Evolutionary conservation across 2,329 filamentous ascomycete genomes (phyloP).

Genomic region (Xylaria sp.): DNA sequence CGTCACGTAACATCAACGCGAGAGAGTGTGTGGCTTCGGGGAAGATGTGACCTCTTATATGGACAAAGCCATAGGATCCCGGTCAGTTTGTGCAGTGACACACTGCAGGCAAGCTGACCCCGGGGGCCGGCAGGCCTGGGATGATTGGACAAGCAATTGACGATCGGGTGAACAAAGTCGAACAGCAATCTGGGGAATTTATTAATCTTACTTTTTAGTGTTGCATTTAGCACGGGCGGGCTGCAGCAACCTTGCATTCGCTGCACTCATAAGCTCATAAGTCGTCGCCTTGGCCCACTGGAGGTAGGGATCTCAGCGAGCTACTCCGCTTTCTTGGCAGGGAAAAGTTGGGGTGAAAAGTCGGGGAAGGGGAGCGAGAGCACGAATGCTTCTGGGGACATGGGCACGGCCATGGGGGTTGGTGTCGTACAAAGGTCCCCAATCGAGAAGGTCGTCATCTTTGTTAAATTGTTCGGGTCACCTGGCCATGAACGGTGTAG

Average conservation of each 20-base stretch:
- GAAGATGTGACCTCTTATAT: constrained; percentile 42
- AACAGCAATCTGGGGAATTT: constrained; percentile 41
- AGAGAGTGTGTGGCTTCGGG: constrained; percentile 21
- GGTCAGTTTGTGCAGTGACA: constrained; percentile 12
- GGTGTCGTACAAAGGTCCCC: constrained; percentile 3
- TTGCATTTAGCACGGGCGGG: constrained; percentile 37
- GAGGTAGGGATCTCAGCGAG: constrained; percentile 26
- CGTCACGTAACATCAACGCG: constrained; percentile 26
- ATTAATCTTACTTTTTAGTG: constrained; percentile 40
- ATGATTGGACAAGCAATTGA: constrained; percentile 17
- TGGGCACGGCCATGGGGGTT: not conserved
- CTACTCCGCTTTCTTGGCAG: constrained; percentile 49
- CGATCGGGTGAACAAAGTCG: constrained; percentile 30
- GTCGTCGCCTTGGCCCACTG: constrained; percentile 28
- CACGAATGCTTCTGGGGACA: too few species aligned
- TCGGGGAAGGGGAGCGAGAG: constrained; percentile 31
- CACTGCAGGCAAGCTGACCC: constrained; percentile 11
- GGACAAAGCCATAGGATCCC: constrained; percentile 15
- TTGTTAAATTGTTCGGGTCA: constrained; percentile 19
- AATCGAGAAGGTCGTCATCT: constrained; percentile 34
- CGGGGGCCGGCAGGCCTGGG: constrained; percentile 29
- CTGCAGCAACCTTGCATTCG: constrained; percentile 27
- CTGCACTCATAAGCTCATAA: not conserved
- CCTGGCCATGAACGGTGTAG: constrained; percentile 11
- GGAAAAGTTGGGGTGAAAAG: constrained; percentile 46